Evolutionary conservation across 208 protist genomes (phyloP).

Genomic region (Trichomonas gallinae): DNA sequence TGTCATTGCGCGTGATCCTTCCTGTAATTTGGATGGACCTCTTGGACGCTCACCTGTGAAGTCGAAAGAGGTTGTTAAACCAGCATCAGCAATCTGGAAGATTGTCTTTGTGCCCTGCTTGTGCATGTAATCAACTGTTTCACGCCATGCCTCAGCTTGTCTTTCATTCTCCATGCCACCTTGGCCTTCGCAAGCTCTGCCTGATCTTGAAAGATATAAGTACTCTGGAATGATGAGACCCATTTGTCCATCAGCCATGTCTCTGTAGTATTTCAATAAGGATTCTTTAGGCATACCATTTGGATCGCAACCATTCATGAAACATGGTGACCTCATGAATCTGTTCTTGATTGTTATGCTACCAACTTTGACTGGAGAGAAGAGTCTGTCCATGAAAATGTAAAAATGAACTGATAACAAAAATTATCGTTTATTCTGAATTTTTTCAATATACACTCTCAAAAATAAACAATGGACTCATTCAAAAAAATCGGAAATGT

Average conservation of each 20-base stretch:
- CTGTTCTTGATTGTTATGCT: not conserved
- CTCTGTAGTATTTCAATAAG: not conserved
- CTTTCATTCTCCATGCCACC: not conserved
- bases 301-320: not conserved
- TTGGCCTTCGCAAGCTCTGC: not conserved
- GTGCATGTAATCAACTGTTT: not conserved
- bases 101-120: not conserved
- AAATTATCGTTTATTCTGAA: too few relatives aligned
- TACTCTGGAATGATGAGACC: not conserved
- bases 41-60: not conserved
- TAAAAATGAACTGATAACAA: too few relatives aligned
- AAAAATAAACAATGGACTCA: too few relatives aligned
- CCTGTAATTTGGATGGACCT: not conserved
- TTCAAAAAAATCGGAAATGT: too few relatives aligned
- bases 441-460: too few relatives aligned
- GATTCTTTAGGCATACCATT: not conserved
- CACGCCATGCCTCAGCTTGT: not conserved
- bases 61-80: not conserved
- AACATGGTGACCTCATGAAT: not conserved
- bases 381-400: not conserved
- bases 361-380: not conserved
- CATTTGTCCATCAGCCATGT: not conserved
- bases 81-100: not conserved
- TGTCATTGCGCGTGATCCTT: not conserved
- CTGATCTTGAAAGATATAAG: not conserved